Percentiles rank a stretch among this genome's conserved stretches.
Conservation (phyloP, 73 alveolate genomes). For the Symbiodinium pilosum region DNA sequence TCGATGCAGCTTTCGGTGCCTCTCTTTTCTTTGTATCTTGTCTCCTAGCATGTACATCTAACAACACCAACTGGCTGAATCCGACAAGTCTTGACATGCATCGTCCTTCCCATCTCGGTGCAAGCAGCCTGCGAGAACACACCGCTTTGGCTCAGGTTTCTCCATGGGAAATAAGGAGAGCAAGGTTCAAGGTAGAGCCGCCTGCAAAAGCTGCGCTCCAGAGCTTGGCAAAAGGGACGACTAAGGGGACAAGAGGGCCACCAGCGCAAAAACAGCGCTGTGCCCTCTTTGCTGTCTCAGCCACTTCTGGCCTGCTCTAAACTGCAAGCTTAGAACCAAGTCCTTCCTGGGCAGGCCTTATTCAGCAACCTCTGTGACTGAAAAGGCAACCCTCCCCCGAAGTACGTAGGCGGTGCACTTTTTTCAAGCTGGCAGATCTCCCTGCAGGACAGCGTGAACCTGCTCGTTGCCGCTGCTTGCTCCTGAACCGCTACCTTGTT, state of each 20-base stretch:
- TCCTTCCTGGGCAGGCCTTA: too few species aligned
- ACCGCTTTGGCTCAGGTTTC: too few species aligned
- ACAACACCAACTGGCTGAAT: too few species aligned
- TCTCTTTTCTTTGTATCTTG: slow-evolving; percentile 62
- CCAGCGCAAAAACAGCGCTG: slow-evolving; percentile 87
- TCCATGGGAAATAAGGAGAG: not conserved
- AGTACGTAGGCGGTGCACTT: too few species aligned
- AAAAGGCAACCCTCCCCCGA: too few species aligned
- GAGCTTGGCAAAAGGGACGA: not conserved
- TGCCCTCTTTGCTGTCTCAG: not conserved
- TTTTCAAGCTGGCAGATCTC: too few species aligned
- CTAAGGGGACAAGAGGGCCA: not conserved
- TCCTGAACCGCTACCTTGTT: too few species aligned
- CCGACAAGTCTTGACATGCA: not conserved
- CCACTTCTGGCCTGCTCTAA: too few species aligned
- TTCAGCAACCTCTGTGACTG: too few species aligned
- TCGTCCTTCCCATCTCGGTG: not conserved
- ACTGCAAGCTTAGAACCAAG: too few species aligned
- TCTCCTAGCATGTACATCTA: not conserved
- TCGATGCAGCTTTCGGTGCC: slow-evolving; percentile 88
- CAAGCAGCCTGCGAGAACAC: not conserved
- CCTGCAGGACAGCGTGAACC: too few species aligned
- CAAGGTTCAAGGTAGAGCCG: not conserved
- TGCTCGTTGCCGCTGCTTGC: too few species aligned
- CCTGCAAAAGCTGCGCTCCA: not conserved